Base-by-base conservation (phyloP, 2,329 filamentous ascomycete genomes). In the Trichoderma atroviride region DNA sequence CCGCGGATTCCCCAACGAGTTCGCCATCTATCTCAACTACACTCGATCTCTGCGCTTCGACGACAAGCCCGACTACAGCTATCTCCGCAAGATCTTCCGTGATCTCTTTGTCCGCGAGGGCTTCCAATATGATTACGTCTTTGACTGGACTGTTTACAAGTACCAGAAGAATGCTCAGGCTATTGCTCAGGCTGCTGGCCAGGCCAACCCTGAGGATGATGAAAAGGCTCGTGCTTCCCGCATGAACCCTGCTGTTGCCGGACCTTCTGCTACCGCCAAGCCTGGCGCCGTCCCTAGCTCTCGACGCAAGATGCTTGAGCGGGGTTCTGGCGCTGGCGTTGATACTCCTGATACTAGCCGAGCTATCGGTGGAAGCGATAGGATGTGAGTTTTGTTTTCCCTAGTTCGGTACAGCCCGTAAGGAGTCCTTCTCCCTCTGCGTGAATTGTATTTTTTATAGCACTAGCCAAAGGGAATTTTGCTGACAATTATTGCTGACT, bases 81-180 rank as follows among this genome's bases (percentile, higher is more conserved):
- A 99, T 84, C 92, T 99, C 70, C 93, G 96, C 83, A 98, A 98
- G 91, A 98, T 99, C 84, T 99, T 99, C 93, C 94, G 96, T 73
- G 96, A 99, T 80, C 90, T 99, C 71, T 99, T 99, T 79, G 96
- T 99, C 75, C 94, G 96, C 72, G 96, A 98, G 83, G 96, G 95
- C 69, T 99, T 98, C 90, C 96, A 99, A 85, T 98, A 99, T 82
- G 96, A 99, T 83, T 98, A 99, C 77, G 96, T 99, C 76, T 99
- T 99, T 78, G 96, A 99, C 85, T 99, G 96, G 96, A 99, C 96
- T 71, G 96, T 98, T 78, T 98, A 97, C 89, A 98, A 98, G 87
- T 97, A 98, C 87, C 94, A 97, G 88, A 97, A 97, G 91, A 98
- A 97, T 77, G 94, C 94, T 68, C 93, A 96, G 84, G 94, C 94